Evolutionary conservation across 1,284 basidiomycete genomes (phyloP), one percentile per base, ranked within the genome.

Genomic region (Garcileccinum viscosum): DNA sequence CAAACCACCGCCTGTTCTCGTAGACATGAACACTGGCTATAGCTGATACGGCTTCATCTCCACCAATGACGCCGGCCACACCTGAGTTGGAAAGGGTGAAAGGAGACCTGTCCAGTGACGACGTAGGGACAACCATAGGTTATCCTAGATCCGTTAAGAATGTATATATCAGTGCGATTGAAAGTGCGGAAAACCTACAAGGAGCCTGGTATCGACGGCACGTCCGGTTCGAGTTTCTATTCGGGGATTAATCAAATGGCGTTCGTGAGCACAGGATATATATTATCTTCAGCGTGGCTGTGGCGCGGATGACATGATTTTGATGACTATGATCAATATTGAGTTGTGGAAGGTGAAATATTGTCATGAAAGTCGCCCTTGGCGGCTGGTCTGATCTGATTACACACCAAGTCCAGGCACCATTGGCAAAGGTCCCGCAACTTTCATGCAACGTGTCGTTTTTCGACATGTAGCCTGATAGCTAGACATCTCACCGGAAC

Each of bases 11-110:
- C 40, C 77, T 79, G 4, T 70, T 71, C 58, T 72, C 67, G 59
- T 75, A 81, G n/a, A 82, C 67, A 56, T 81, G 77, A 14, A 81
- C 72, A 0, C 78, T 82, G 0, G 74, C 74, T 79, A 82, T 82
- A 22, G 80, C 78, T 3, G 81, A 76, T 1, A 78, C 71, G 5
- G 81, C 80, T 24, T 81, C 81, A 12, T 80, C 79, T 12, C 81
- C 80, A 35, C 80, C 80, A 40, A 82, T 75, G 35, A 74, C 72
- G 19, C 77, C 77, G 0, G 77, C 77, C 1, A 78, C 76, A 33
- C 78, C 79, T 30, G 76, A 76, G 5, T 75, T 73, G 56, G 77
- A 73, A 2, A 78, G 75, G 27, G 70, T 74, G 64, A 78, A 78
- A 0, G 27, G 14, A 44, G 76, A 74, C 30, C 65, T 67, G 62